Evolutionary conservation across 2,329 filamentous ascomycete species (phyloP).

Genomic region (Didymella pomorum): DNA sequence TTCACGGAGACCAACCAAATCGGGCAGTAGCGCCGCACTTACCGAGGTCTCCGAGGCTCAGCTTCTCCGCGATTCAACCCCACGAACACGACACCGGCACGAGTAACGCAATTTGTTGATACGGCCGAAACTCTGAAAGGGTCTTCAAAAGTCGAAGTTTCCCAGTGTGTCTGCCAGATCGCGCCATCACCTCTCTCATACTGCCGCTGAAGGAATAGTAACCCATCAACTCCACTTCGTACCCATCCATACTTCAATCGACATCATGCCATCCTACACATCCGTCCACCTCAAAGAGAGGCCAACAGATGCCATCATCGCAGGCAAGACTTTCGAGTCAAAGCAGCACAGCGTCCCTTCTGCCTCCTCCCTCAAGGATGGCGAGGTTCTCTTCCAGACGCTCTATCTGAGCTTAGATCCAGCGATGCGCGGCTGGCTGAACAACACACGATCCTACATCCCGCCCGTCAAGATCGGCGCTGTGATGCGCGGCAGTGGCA

Average conservation of each 20-base stretch:
- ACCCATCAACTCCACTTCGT: background rate
- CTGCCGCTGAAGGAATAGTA: background rate
- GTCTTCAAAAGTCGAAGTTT: conserved; percentile 3
- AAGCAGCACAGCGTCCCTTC: conserved; percentile 59
- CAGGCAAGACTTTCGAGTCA: conserved; percentile 69
- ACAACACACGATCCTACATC: conserved; percentile 66
- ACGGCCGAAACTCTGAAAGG: conserved; percentile 9
- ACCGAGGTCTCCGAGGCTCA: conserved; percentile 19
- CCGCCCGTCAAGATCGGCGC: conserved; percentile 73
- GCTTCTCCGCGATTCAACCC: conserved; percentile 33
- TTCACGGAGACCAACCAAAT: conserved; percentile 10
- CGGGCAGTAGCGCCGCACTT: conserved; percentile 14
- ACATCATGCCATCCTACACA: conserved; percentile 53
- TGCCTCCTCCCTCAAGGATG: conserved; percentile 64
- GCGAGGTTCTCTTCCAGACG: conserved; percentile 66
- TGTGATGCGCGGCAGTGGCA: conserved; percentile 70
- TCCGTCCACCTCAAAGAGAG: conserved; percentile 69
- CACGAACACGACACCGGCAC: conserved; percentile 23
- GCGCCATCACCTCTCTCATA: background rate
- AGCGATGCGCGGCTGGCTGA: conserved; percentile 79
- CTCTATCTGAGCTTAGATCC: conserved; percentile 76
- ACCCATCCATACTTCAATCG: background rate
- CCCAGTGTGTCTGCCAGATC: background rate
- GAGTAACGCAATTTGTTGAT: conserved; percentile 28
- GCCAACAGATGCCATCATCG: conserved; percentile 67